Evolutionary conservation across 352 stramenopile species (phyloP), one percentile per base, ranked within the genome.

Genomic region (Pythium rhizo-oryzae): DNA sequence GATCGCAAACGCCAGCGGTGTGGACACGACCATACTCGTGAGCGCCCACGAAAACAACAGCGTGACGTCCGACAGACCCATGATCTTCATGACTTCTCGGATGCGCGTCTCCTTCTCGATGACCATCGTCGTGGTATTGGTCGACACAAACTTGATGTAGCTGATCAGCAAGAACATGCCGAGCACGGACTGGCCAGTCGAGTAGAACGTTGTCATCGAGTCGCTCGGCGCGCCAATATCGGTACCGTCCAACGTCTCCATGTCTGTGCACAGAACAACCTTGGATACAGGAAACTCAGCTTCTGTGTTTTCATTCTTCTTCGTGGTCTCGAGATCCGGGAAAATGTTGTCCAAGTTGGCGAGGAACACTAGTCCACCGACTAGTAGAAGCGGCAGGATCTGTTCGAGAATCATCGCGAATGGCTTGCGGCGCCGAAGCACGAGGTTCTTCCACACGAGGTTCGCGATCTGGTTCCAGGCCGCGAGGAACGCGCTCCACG

Each of bases 31-130:
- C 35, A 55, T 30, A n/a, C 50, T 65, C 1, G 62, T 66, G 21
- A 98, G 79, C 39, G 80, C 88, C 85, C 85, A 93, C 1, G 78
- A 88, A 8, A 85, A 58, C 13, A 91, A 53, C 47, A 93, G 87
- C 0, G 78, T 71, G 7, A 70, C 72, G 35, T 93, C 85, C 47
- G 77, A 86, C 19, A 99, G 75, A 18, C 96, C 94, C 56, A 98
- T 90, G 58, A 98, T 98, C 61, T 96, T 96, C 77, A 98, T 94
- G 59, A 84, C 88, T 75, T 99, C 96, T 19, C 94, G 93, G 25
- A 97, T 72, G 8, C 90, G 82, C 1, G 81, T 76, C 72, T 98
- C 95, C 64, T 98, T 98, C 66, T 99, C 95, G 49, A 87, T 78
- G 16, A 98, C 97, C 30, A 98, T 79, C 8, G 82, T 80, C 3